These are phyloP conservation scores for Apiospora saccharicola DNA, from an alignment of 2,329 filamentous ascomycete genomes.

Conservation along the genomic window DNA sequence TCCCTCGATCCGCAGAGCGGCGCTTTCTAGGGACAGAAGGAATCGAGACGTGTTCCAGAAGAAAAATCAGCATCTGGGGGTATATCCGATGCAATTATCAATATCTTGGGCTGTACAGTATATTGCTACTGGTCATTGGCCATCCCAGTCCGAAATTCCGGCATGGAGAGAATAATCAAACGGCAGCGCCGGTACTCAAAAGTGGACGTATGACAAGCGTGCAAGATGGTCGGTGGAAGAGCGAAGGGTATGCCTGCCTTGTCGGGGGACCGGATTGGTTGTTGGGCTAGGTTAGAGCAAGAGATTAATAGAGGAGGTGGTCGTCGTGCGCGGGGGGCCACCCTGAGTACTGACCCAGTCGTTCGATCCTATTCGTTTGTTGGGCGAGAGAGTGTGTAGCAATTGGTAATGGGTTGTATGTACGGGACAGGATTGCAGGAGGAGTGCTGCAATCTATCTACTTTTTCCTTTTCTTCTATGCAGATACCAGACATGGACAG, in stretches of 20 bases:
- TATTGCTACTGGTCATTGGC: slow-evolving; percentile 18
- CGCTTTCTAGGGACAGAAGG: slow-evolving; percentile 4
- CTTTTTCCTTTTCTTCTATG: neutral
- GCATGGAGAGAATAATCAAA: slow-evolving; percentile 18
- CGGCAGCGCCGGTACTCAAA: slow-evolving; percentile 23
- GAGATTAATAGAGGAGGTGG: slow-evolving; percentile 14
- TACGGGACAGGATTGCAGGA: neutral
- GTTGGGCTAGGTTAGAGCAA: slow-evolving; percentile 17
- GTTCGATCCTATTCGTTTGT: slow-evolving; percentile 22
- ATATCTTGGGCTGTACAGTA: neutral
- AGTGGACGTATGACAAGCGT: slow-evolving; percentile 24
- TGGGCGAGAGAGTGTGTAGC: slow-evolving; percentile 6
- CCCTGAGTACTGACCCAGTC: neutral
- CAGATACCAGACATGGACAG: slow-evolving; percentile 2
- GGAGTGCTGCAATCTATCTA: neutral
- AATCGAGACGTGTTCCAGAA: slow-evolving; percentile 15
- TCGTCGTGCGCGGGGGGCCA: slow-evolving; percentile 2
- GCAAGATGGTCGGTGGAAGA: slow-evolving; percentile 10
- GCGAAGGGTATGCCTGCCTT: slow-evolving; percentile 16
- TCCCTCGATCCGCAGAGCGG: slow-evolving; percentile 5
- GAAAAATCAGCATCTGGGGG: slow-evolving; percentile 17
- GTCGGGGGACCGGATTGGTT: slow-evolving; percentile 8
- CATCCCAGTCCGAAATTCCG: slow-evolving; percentile 17
- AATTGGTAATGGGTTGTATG: neutral
- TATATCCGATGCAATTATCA: slow-evolving; percentile 15